Base-by-base conservation (phyloP, 2,329 filamentous ascomycete species). In the Bipolaris sorokiniana region DNA sequence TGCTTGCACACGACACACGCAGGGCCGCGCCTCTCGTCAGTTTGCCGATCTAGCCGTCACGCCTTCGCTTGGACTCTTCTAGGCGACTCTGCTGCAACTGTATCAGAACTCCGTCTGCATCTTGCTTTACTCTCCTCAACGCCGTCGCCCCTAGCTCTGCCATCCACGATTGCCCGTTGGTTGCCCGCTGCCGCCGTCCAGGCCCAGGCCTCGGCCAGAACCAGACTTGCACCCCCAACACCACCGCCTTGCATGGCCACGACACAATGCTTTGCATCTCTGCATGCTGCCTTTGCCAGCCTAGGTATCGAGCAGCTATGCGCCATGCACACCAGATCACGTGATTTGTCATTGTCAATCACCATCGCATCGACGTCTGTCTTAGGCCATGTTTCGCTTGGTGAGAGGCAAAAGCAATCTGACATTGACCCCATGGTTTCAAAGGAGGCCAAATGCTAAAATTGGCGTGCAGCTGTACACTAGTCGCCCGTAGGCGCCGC, bases 21-120 rank as follows among this genome's bases (percentile, higher is more conserved):
- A 44, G n/a, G 36, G 20, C 47, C 48, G 26, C 50, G 36, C 51
- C 55, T 51, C 61, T 56, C 28, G 47, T 38, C 56, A 59, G 63
- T 44, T 54, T 61, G 63, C 63, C 64, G 58, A 51, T 53, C 37
- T 49, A 59, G 48, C 62, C 62, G 64, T 58, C 45, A 38, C 40
- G 46, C 42, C 26, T 22, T 54, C 44, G 54, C 56, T 47, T 44
- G 23, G 42, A 61, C 48, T 45, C 7, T 33, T 31, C 28, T 31
- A 31, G 28, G 28, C 28, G 28, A 16, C 7, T 22, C 48, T 44
- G 16, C 42, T 52, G 28, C 36, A 53, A 18, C 38, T 23, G 16
- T 11, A 20, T 33, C 26, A 18, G 9, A 31, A 33, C 28, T 20
- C 26, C 4, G 28, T 23, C 41, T 28, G 22, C 22, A n/a, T 16